phyloP scores from a whole-genome alignment of 2,329 filamentous ascomycete species.

The Hawksworthiomyces lignivorus region DNA sequence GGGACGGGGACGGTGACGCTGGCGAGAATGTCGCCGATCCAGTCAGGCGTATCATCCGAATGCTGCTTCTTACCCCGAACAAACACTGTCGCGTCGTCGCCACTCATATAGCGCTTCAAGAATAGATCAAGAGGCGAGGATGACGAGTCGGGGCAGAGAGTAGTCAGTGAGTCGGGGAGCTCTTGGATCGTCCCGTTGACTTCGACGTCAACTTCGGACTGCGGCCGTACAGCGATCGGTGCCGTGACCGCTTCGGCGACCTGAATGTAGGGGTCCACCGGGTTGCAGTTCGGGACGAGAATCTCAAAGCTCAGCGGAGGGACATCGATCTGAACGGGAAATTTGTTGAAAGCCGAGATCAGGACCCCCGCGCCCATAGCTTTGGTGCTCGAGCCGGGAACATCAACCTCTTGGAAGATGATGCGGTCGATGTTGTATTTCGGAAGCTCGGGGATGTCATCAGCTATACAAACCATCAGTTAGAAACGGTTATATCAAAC shows the following conservation, averaged over 20 bases:
- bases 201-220: constrained; percentile 58
- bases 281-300: constrained; percentile 72
- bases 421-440: constrained; percentile 75
- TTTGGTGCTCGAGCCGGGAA: constrained; percentile 39
- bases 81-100: constrained; percentile 70
- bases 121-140: constrained; percentile 80
- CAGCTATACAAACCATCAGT: constrained; percentile 44
- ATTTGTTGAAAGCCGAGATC: constrained; percentile 64
- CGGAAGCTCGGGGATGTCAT: constrained; percentile 69
- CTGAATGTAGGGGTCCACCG: constrained; percentile 63
- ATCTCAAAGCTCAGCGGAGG: constrained; percentile 80
- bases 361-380: constrained; percentile 77
- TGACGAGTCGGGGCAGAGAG: constrained; percentile 65
- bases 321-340: constrained; percentile 67
- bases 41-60: constrained; percentile 62
- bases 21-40: constrained; percentile 73
- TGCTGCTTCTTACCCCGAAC: constrained; percentile 69
- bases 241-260: constrained; percentile 70
- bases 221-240: constrained; percentile 59
- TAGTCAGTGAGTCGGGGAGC: constrained; percentile 65
- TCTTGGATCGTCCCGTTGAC: constrained; percentile 65
- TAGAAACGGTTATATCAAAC: constrained; percentile 11
- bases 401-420: constrained; percentile 65
- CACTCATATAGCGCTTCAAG: constrained; percentile 72
- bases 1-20: constrained; percentile 78